phyloP scores from a whole-genome alignment of 2,329 filamentous ascomycete genomes.

The Ophiosphaerella narmari region DNA sequence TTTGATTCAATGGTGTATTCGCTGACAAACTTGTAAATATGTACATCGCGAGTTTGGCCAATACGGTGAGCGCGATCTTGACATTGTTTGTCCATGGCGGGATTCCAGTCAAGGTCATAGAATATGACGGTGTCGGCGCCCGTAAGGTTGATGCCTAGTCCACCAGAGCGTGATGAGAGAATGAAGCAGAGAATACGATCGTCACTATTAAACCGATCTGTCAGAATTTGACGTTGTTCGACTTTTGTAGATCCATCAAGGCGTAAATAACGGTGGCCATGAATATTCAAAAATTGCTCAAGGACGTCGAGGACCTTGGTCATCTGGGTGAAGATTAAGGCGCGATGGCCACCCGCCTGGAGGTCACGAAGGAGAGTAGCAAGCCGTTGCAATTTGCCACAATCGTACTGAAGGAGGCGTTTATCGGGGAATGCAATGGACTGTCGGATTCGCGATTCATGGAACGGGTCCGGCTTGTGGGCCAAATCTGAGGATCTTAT shows the following conservation, averaged over 20 bases:
- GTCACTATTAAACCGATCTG: conserved; percentile 96
- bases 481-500: conserved; percentile 60
- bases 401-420: conserved; percentile 94
- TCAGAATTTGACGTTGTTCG: conserved; percentile 92
- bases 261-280: conserved; percentile 94
- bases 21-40: conserved; percentile 77
- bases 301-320: conserved; percentile 97
- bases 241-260: conserved; percentile 96
- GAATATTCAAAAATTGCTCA: conserved; percentile 96
- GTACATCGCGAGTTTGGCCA: conserved; percentile 94
- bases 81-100: conserved; percentile 99
- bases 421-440: conserved; percentile 98
- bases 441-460: conserved; percentile 87
- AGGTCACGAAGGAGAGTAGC: conserved; percentile 84
- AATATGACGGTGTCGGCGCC: conserved; percentile 98
- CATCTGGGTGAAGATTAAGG: conserved; percentile 99
- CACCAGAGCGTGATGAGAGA: conserved; percentile 89
- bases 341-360: conserved; percentile 87
- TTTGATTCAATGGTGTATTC: conserved; percentile 91
- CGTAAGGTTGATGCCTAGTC: conserved; percentile 93
- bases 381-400: conserved; percentile 90
- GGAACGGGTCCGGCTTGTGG: conserved; percentile 77
- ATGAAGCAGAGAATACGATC: conserved; percentile 93
- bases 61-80: conserved; percentile 97
- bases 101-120: conserved; percentile 99